Evolutionary conservation across 116 monocot species (phyloP), one percentile per base, ranked within the genome.

Genomic region (Cymodocea nodosa): DNA sequence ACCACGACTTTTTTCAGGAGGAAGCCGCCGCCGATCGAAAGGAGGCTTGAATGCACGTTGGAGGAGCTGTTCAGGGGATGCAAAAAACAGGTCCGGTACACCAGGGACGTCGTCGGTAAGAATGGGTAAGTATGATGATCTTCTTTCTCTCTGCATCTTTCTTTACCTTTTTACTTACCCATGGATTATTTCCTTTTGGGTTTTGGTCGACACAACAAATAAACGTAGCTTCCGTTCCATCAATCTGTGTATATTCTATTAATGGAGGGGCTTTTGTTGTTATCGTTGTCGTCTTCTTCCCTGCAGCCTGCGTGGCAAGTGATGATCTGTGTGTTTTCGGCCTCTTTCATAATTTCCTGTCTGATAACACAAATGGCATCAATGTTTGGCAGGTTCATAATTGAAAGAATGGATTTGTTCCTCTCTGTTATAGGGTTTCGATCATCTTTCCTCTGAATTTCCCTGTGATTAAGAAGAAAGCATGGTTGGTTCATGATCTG

Each of bases 31-130:
- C 76, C 92, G 2, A 69, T 77, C n/a, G 92, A 98, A 77, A 78
- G 70, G 78, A 84, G 76, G 77, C 76, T 98, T 11, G 98, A 89
- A 67, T 98, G 98, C 77, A 82, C 98, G 23, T 80, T 98, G 44
- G 98, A 98, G 82, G 98, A 98, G 77, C 92, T 98, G 51, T 92
- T 64, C 70, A 53, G 44, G 9, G 98, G 98, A 0, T 91, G 89
- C 72, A 80, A 66, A 61, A 98, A 92, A 70, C 87, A 92, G 69
- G 68, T 92, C 60, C 82, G 71, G 51, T 83, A 84, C 71, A 77
- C 58, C 23, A 77, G 92, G 57, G 84, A 89, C 18, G 81, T 82
- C 36, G 64, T 89, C 63, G 74, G 70, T 35, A 84, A 67, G 50
- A 53, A 62, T 55, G 83, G 98, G 98, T 98, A 75, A 6, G 50